A percentile compares a stretch with the other conserved stretches of the same genome.
These are phyloP conservation scores for Fusarium setosum DNA, from an alignment of 2,329 filamentous ascomycete species.

Conservation along the genomic window DNA sequence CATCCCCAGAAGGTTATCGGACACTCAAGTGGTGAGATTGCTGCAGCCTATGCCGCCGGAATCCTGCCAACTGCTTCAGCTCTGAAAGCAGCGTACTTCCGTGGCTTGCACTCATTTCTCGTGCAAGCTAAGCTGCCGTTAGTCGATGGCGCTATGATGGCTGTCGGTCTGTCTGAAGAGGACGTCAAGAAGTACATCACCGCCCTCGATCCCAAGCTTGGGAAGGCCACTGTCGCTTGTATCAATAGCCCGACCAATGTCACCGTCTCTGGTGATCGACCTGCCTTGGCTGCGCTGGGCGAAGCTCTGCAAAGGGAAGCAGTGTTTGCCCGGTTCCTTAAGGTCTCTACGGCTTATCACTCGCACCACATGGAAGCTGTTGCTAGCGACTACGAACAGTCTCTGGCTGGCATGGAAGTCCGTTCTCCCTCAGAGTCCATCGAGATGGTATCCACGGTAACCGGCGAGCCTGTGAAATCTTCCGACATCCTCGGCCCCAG, in stretches of 20 bases:
- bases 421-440: background rate
- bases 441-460: background rate
- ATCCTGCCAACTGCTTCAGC: background rate
- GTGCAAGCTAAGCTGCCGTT: background rate
- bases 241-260: background rate
- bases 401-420: too few relatives aligned
- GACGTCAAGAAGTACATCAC: background rate
- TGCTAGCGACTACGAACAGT: too few relatives aligned
- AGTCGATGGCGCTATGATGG: background rate
- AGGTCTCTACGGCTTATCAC: background rate
- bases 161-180: background rate
- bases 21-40: constrained; percentile 60
- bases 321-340: background rate
- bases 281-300: background rate
- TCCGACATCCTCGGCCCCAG: background rate
- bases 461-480: background rate
- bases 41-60: constrained; percentile 51
- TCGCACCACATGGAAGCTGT: background rate
- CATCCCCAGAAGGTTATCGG: constrained; percentile 51
- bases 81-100: background rate
- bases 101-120: background rate
- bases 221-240: background rate
- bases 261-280: background rate
- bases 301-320: background rate
- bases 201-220: background rate